Evolutionary conservation across 2,329 filamentous ascomycete species (phyloP), one percentile per base, ranked within the genome.

Genomic region (Aspergillus sp.): DNA sequence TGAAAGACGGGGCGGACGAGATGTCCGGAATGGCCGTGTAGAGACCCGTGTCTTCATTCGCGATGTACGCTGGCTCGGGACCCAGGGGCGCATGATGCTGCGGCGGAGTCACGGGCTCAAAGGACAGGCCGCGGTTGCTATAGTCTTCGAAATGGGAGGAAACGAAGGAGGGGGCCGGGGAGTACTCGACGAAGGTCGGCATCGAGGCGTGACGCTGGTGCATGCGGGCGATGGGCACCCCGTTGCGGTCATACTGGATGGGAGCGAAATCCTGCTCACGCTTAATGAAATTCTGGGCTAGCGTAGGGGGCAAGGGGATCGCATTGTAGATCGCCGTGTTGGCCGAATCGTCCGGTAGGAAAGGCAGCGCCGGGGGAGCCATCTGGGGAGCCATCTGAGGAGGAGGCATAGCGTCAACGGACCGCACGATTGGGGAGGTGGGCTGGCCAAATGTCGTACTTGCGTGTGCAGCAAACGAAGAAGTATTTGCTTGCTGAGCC

Each of bases 141-240:
- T 96, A 98, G 68, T 97, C 91, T 66, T 97, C 93, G 62, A 91
- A 95, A 62, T 96, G 90, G 1, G 93, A 97, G n/a, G 93, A 97
- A 45, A 95, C 90, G 63, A 97, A 97, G 1, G 93, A 97, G 2
- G 93, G 93, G 0, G 93, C 93, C 46, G 93, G 93, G 13, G 93
- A 98, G 75, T 97, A 98, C 71, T 98, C 93, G 68, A 97, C 85
- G 67, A 95, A 98, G 17, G 90, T 87, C 44, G 93, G 93, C 90
- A 98, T 96, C n/a, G 93, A 98, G 52, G 90, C 87, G 72, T 97
- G 91, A 49, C 93, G 86, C 68, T 95, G 88, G 72, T 95, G 90
- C 45, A 85, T 77, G 63, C 90, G 87, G 37, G 82, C 79, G 54
- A 96, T 80, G 1, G 90, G 88, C 48, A 95, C 84, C 59, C 89